Evolutionary conservation across 2,329 filamentous ascomycete genomes (phyloP), one percentile per base, ranked within the genome.

Genomic region (Diaporthe australafricana): DNA sequence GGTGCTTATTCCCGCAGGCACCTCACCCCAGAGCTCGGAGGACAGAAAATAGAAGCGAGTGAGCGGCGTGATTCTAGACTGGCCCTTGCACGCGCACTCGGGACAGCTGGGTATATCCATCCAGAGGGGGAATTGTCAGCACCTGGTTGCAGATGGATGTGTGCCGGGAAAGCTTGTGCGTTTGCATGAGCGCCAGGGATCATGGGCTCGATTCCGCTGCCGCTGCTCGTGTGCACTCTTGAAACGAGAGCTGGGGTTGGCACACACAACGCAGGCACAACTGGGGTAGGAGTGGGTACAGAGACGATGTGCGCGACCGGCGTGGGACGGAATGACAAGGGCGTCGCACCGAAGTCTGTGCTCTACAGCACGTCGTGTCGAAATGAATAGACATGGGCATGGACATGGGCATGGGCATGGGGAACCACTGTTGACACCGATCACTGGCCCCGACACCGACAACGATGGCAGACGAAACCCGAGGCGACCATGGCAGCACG

Each of bases 131-230:
- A 63, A 63, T 63, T 32, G 57, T 63, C 57, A 63, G 57, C 40
- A 47, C 40, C 56, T 17, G 56, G 56, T 40, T 62, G 56, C 56
- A 62, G 57, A 32, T 47, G 57, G 20, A 20, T 47, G 27, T 63
- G 40, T 47, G 42, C 40, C 45, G 60, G 42, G 60, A 63, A 63
- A 63, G 42, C 60, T 63, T 63, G 60, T 48, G 60, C 60, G 60
- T 27, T 30, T 48, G 60, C 42, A 63, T 48, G 27, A 63, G 27
- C 7, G 42, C 60, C 60, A 63, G 60, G 60, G 60, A 50, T 63
- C 60, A 63, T 48, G 60, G 60, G 60, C 42, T 20, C 12, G 42
- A 35, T 25, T 27, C 42, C 17, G 57, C 25, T 32, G 27, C 27
- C 27, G 50, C 57, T 40, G 53, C 30, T 48, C 27, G 27, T 25